phyloP scores from a whole-genome alignment of 768 basidiomycete species.

The Suillus subaureus region DNA sequence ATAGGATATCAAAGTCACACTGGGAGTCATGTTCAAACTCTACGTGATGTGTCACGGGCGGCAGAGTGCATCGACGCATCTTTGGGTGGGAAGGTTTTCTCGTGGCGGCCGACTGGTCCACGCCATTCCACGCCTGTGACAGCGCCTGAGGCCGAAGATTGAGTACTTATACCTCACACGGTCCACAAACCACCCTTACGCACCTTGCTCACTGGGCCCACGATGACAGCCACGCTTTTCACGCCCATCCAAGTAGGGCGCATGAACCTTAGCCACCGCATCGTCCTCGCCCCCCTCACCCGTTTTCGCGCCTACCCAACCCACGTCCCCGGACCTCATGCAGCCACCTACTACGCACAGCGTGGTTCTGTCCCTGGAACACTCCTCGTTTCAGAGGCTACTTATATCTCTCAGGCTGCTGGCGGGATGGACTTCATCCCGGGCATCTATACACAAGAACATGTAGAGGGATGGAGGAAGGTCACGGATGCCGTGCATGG shows the following conservation, averaged over 20 bases:
- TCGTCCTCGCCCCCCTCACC: conserved; percentile 40
- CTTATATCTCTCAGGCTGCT: conserved; percentile 35
- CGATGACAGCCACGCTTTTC: conserved; percentile 23
- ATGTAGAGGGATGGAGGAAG: conserved; percentile 57
- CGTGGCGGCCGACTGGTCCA: background rate
- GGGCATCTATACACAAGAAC: conserved; percentile 51
- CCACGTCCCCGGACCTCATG: conserved; percentile 33
- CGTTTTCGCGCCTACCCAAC: conserved; percentile 29
- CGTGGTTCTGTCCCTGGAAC: conserved; percentile 40
- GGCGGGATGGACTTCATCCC: conserved; percentile 41
- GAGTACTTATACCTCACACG: background rate
- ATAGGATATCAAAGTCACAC: background rate
- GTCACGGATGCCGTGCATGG: conserved; percentile 46
- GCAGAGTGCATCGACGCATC: background rate
- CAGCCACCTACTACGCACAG: conserved; percentile 41
- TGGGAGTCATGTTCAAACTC: background rate
- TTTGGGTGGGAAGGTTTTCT: background rate
- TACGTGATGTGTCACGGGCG: background rate
- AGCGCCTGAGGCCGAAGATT: background rate
- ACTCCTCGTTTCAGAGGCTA: conserved; percentile 49
- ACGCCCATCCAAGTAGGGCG: conserved; percentile 34
- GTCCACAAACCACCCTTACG: too few relatives aligned
- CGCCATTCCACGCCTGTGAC: background rate
- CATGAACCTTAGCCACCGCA: conserved; percentile 34
- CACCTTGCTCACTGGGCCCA: background rate